phyloP scores from a whole-genome alignment of 1,284 basidiomycete species.

The Leccinum fallax region DNA sequence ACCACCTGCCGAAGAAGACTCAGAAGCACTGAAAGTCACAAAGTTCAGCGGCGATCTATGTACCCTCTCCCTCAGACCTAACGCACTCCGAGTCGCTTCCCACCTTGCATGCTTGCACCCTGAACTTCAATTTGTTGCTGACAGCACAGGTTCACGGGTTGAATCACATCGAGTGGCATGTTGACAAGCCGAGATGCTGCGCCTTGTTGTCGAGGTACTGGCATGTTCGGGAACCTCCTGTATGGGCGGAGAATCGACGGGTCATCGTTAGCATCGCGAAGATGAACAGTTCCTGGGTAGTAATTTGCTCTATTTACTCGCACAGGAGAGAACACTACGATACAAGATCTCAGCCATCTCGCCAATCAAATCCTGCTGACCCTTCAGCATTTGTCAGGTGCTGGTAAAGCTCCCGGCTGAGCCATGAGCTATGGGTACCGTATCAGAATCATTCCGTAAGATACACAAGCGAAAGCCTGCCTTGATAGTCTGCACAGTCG shows the following conservation, averaged over 20 bases:
- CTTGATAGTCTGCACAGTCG: slow-evolving; percentile 78
- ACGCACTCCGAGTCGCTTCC: neutral
- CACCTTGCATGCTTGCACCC: slow-evolving; percentile 4
- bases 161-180: neutral
- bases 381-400: slow-evolving; percentile 27
- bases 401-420: slow-evolving; percentile 16
- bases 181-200: neutral
- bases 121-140: neutral
- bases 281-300: slow-evolving; percentile 18
- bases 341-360: slow-evolving; percentile 16
- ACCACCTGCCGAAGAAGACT: neutral
- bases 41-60: slow-evolving; percentile 21
- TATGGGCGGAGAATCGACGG: slow-evolving; percentile 25
- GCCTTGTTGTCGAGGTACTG: neutral
- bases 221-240: slow-evolving; percentile 11
- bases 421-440: slow-evolving; percentile 30
- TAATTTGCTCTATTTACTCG: slow-evolving; percentile 16
- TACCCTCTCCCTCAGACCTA: neutral
- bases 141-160: neutral
- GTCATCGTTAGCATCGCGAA: slow-evolving; percentile 10
- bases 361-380: slow-evolving; percentile 4
- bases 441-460: slow-evolving; percentile 18
- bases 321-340: slow-evolving; percentile 9
- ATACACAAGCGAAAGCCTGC: slow-evolving; percentile 37
- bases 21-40: neutral